Base-by-base conservation (phyloP, 176 grass and related monocot genomes). In the Aegilops bicornis region DNA sequence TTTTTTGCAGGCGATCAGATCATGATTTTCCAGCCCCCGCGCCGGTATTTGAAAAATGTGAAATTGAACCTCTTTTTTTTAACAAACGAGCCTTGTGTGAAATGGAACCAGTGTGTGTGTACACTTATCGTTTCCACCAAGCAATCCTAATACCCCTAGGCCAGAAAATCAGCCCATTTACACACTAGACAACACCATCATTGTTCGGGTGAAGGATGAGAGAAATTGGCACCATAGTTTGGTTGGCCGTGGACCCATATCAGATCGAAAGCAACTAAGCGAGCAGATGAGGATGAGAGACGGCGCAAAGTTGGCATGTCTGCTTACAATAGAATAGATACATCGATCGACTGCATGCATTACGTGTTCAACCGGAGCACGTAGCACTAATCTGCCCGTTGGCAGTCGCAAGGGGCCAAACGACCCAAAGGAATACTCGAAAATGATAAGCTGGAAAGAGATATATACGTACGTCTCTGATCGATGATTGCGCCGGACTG, bases 321-420 rank as follows among this genome's bases (percentile, higher is more conserved):
- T 63, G 66, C n/a, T 20, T 17, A 67, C 13, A 52, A 17, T 52
- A 52, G 5, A 52, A 17, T 52, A 52, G 16, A 52, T 2, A 2
- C 5, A 19, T 19, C 6, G 16, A 80, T 56, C n/a, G 50, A 31
- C 40, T 42, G 81, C 23, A 32, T 59, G 20, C 7, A 59, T 22
- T 59, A 22, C 54, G 19, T 59, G 54, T 59, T 59, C 54, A 59
- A 59, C 19, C 20, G 19, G 54, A 8, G 56, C 20, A 59, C 56
- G 54, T 59, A 59, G 7, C 64, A 22, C 42, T 11, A 36, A 64
- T 36, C 16, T 2, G 25, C 33, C 82, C 76, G 64, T 74, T 74
- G 8, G 87, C 82, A 4, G 54, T 20, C 76, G 40, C 56, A 89
- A 63, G n/a, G 32, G 87, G 66, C 54, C 58, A 32, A 52, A 23